Evolutionary conservation across 2,329 filamentous ascomycete species (phyloP).

Genomic region (Fusarium torreyae): DNA sequence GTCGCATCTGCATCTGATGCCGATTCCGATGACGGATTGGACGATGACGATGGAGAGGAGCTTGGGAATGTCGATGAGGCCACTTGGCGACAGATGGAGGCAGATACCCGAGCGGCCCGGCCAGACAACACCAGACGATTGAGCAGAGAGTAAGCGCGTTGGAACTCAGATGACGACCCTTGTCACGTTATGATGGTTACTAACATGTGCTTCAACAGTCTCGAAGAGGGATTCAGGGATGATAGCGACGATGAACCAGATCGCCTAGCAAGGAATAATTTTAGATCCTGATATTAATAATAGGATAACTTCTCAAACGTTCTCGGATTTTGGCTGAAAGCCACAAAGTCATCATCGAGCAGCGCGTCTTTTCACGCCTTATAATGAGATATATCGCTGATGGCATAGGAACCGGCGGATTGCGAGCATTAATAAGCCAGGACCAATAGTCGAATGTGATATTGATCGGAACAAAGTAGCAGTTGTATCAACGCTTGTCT

Average conservation of each 20-base stretch:
- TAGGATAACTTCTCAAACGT: neutral
- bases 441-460: neutral
- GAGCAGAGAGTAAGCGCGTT: constrained; percentile 76
- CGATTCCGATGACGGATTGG: constrained; percentile 65
- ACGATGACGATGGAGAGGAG: constrained; percentile 76
- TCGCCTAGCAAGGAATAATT: constrained; percentile 41
- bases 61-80: constrained; percentile 71
- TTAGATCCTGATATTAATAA: constrained; percentile 39
- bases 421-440: neutral
- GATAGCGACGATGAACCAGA: constrained; percentile 62
- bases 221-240: constrained; percentile 71
- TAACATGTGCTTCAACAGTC: constrained; percentile 52
- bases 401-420: neutral
- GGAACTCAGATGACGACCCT: neutral
- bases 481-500: constrained; percentile 12
- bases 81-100: constrained; percentile 59
- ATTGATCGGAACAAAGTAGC: neutral
- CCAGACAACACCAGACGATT: constrained; percentile 72
- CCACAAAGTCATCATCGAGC: neutral
- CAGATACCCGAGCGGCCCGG: constrained; percentile 52
- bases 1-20: constrained; percentile 60
- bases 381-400: too few species aligned
- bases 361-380: neutral
- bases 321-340: neutral
- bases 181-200: constrained; percentile 1